phyloP scores from a whole-genome alignment of 805 yeast species.

The Debaryomyces hansenii region DNA sequence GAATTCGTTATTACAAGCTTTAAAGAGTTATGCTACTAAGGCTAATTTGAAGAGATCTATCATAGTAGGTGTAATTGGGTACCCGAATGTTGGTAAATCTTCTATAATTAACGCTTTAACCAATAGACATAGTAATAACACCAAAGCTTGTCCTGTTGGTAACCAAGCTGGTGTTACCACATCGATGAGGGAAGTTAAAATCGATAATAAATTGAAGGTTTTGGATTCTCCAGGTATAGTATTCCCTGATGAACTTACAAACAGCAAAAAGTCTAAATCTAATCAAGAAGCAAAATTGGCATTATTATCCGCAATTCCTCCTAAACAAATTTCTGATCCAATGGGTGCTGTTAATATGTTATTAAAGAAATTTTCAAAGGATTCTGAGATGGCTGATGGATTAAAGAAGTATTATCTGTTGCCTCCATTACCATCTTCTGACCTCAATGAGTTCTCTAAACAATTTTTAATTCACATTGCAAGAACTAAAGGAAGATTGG shows the following conservation, averaged over 20 bases:
- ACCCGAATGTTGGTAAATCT: slow-evolving; percentile 91
- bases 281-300: slow-evolving; percentile 89
- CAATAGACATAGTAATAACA: slow-evolving; percentile 70
- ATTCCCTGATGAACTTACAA: slow-evolving; percentile 66
- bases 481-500: slow-evolving; percentile 86
- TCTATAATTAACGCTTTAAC: slow-evolving; percentile 89
- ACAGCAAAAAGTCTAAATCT: slow-evolving; percentile 46
- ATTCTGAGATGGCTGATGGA: slow-evolving; percentile 72
- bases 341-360: slow-evolving; percentile 75
- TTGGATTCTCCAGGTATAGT: slow-evolving; percentile 98
- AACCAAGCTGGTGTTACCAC: slow-evolving; percentile 98
- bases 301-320: slow-evolving; percentile 84
- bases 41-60: slow-evolving; percentile 85
- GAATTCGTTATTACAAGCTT: slow-evolving; percentile 68
- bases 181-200: slow-evolving; percentile 83
- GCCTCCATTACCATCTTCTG: slow-evolving; percentile 74
- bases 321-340: slow-evolving; percentile 83
- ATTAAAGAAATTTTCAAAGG: slow-evolving; percentile 72
- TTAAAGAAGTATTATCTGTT: slow-evolving; percentile 72
- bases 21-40: slow-evolving; percentile 82
- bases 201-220: slow-evolving; percentile 84
- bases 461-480: slow-evolving; percentile 91
- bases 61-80: slow-evolving; percentile 93
- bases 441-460: slow-evolving; percentile 76
- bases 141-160: slow-evolving; percentile 91